These are phyloP conservation scores for Colletotrichum ledebouriae DNA, from an alignment of 2,329 filamentous ascomycete species.

Conservation along the genomic window DNA sequence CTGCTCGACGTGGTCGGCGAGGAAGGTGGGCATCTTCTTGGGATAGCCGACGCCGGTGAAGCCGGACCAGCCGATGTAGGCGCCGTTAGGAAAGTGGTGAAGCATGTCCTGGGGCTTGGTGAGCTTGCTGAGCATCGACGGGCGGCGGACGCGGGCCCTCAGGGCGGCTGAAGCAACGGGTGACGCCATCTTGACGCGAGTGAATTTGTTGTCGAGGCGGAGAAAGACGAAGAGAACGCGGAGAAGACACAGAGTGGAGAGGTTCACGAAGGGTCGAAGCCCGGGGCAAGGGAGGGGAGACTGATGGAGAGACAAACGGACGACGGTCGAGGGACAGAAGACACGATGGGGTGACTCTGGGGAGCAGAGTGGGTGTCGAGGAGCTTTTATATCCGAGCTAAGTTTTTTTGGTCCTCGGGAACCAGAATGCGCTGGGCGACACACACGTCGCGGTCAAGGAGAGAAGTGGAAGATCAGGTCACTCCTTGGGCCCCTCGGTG, in stretches of 20 bases:
- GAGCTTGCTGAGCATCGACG: conserved; percentile 84
- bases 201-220: neutral
- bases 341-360: conserved; percentile 15
- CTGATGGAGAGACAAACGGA: conserved; percentile 13
- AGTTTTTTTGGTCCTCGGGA: neutral
- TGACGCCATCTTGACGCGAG: conserved; percentile 58
- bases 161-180: conserved; percentile 77
- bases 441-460: neutral
- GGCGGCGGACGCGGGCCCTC: conserved; percentile 80
- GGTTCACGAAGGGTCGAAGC: conserved; percentile 16
- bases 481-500: conserved; percentile 41
- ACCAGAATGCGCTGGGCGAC: too few species aligned
- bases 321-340: neutral
- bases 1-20: conserved; percentile 91
- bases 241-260: conserved; percentile 17
- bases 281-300: conserved; percentile 21
- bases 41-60: conserved; percentile 93
- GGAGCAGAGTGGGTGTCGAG: conserved; percentile 18
- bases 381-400: conserved; percentile 25
- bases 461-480: conserved; percentile 38
- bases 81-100: conserved; percentile 83
- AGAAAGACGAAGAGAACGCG: neutral
- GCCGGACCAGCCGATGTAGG: conserved; percentile 92
- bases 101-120: conserved; percentile 84
- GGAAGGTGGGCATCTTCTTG: conserved; percentile 86